Conservation (phyloP, 768 basidiomycete species). For the Termitomyces sp. region DNA sequence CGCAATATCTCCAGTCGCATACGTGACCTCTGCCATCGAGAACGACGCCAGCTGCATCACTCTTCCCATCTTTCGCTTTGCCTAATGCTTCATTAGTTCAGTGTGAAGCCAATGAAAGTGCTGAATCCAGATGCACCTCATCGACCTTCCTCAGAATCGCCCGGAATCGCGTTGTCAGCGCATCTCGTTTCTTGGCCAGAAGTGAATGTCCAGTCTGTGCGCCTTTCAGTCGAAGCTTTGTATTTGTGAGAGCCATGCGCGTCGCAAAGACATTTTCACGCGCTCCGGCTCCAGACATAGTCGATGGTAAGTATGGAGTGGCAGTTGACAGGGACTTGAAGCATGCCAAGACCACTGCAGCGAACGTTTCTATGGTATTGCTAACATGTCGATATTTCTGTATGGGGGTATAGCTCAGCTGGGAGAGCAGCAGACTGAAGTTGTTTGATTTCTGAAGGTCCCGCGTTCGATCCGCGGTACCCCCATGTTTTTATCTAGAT, state of each 20-base stretch:
- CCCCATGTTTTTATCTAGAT: conserved; percentile 39
- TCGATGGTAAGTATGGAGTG: neutral
- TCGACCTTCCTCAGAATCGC: conserved; percentile 96
- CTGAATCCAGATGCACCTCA: conserved; percentile 56
- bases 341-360: too few species aligned
- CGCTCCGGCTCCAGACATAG: conserved; percentile 87
- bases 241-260: conserved; percentile 95
- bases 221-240: conserved; percentile 84
- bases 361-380: too few species aligned
- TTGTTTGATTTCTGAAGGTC: conserved; percentile 61
- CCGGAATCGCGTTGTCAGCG: conserved; percentile 91
- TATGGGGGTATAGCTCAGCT: conserved; percentile 68
- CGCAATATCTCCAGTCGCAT: conserved; percentile 94
- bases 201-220: conserved; percentile 95
- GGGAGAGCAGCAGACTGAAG: conserved; percentile 79
- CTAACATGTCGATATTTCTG: too few species aligned
- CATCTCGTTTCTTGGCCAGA: conserved; percentile 97
- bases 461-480: conserved; percentile 79
- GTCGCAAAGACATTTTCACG: conserved; percentile 96
- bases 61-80: conserved; percentile 98
- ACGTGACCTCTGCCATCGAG: conserved; percentile 98
- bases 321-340: neutral
- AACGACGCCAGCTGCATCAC: conserved; percentile 99
- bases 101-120: conserved; percentile 8
- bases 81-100: conserved; percentile 49